These are phyloP conservation scores for Magnusiomyces tetraspermus DNA, from an alignment of 1,139 yeast species.

Conservation along the genomic window DNA sequence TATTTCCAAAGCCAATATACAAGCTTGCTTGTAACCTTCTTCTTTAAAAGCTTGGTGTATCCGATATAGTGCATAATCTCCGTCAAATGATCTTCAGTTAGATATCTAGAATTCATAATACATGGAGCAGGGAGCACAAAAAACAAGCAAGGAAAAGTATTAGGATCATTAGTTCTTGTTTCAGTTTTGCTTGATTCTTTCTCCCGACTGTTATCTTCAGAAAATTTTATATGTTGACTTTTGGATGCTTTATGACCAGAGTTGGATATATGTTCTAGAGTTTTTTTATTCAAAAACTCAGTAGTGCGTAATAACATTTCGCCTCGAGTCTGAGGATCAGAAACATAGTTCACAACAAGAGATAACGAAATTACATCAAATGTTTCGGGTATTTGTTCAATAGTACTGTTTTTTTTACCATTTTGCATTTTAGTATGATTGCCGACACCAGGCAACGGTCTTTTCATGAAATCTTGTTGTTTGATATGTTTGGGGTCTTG, in stretches of 20 bases:
- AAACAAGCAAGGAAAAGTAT: conserved; percentile 40
- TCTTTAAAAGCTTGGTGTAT: conserved; percentile 35
- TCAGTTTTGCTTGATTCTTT: conserved; percentile 10
- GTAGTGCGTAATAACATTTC: conserved; percentile 60
- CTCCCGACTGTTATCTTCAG: neutral
- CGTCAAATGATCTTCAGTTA: conserved; percentile 39
- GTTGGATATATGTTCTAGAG: neutral
- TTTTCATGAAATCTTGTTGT: conserved; percentile 76
- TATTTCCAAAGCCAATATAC: conserved; percentile 54
- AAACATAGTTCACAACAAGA: conserved; percentile 79
- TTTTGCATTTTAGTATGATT: conserved; percentile 24
- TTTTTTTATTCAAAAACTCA: conserved; percentile 39
- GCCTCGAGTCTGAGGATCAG: conserved; percentile 61
- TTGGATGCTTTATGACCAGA: neutral
- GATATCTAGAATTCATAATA: conserved; percentile 69
- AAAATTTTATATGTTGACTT: neutral
- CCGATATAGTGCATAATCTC: conserved; percentile 53
- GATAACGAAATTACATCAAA: conserved; percentile 74
- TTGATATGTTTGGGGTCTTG: conserved; percentile 54
- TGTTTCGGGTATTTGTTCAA: conserved; percentile 18
- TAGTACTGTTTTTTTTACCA: conserved; percentile 4
- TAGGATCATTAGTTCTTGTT: neutral
- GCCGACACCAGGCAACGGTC: conserved; percentile 51
- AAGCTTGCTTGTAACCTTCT: conserved; percentile 61
- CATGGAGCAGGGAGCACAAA: conserved; percentile 87